A percentile compares a stretch with the other conserved stretches of the same genome.
Conservation (phyloP, 441 rosid species). For the Mallotus repandus region DNA sequence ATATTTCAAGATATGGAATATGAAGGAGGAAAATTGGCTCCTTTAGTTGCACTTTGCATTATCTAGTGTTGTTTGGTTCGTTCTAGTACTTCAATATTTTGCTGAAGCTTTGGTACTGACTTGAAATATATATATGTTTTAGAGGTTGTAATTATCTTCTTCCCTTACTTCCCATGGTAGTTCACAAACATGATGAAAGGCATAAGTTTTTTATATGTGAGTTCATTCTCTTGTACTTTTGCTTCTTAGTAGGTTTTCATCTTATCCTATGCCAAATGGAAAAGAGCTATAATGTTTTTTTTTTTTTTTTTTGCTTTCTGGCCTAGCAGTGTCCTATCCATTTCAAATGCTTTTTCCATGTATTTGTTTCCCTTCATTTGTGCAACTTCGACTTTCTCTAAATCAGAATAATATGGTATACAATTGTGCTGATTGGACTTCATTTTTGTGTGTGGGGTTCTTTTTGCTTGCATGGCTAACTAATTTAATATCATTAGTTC, state of each 20-base stretch:
- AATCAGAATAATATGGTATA: not conserved
- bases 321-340: not conserved
- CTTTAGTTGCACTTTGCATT: not conserved
- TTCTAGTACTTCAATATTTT: not conserved
- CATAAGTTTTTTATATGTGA: not conserved
- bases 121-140: not conserved
- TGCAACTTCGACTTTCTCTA: not conserved
- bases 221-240: not conserved
- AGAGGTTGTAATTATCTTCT: not conserved
- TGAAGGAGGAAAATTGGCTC: not conserved
- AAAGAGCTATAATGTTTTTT: not conserved
- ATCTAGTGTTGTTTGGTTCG: not conserved
- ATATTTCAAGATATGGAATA: not conserved
- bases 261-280: not conserved
- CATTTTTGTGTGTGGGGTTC: not conserved
- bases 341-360: not conserved
- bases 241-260: not conserved
- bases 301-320: not conserved
- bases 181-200: not conserved
- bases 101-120: not conserved
- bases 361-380: not conserved
- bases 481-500: conserved; percentile 1
- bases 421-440: not conserved
- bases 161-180: not conserved
- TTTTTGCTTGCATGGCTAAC: not conserved